Conservation (phyloP, 2,329 filamentous ascomycete genomes). For the Colletotrichum cordylinicola region DNA sequence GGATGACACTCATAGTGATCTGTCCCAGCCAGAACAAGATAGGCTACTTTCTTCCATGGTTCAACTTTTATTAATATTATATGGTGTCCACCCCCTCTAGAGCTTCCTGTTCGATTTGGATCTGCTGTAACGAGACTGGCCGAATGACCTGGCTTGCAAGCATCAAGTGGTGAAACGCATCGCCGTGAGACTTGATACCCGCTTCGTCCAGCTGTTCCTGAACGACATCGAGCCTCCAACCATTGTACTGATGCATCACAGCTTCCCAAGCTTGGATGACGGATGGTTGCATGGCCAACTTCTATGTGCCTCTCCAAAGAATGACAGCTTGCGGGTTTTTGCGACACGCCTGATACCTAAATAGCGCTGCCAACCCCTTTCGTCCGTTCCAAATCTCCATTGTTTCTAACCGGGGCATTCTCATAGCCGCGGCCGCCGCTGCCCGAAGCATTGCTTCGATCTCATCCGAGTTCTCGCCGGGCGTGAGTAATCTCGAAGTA, state of each 20-base stretch:
- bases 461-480: slow-evolving; percentile 20
- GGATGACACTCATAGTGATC: too few species aligned
- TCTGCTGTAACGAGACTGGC: slow-evolving; percentile 38
- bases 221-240: slow-evolving; percentile 23
- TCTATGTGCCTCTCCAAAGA: slow-evolving; percentile 33
- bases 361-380: slow-evolving; percentile 35
- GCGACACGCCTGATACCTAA: slow-evolving; percentile 29
- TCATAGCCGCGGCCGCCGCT: slow-evolving; percentile 30
- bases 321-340: slow-evolving; percentile 24
- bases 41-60: too few species aligned
- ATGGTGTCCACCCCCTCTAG: slow-evolving; percentile 25
- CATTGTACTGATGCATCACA: slow-evolving; percentile 26
- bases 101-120: slow-evolving; percentile 31
- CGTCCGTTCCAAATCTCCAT: slow-evolving; percentile 41
- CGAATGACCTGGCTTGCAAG: slow-evolving; percentile 34
- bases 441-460: slow-evolving; percentile 29
- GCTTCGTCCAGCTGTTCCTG: slow-evolving; percentile 27
- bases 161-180: slow-evolving; percentile 34
- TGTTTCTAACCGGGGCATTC: slow-evolving; percentile 36
- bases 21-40: too few species aligned
- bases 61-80: not conserved
- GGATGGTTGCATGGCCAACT: slow-evolving; percentile 28
- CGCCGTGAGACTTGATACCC: slow-evolving; percentile 33
- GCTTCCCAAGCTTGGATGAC: slow-evolving; percentile 32
- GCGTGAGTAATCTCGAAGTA: slow-evolving; percentile 33